These are phyloP conservation scores for Sisymbrium irio DNA, from an alignment of 345 rosid genomes.

Conservation along the genomic window DNA sequence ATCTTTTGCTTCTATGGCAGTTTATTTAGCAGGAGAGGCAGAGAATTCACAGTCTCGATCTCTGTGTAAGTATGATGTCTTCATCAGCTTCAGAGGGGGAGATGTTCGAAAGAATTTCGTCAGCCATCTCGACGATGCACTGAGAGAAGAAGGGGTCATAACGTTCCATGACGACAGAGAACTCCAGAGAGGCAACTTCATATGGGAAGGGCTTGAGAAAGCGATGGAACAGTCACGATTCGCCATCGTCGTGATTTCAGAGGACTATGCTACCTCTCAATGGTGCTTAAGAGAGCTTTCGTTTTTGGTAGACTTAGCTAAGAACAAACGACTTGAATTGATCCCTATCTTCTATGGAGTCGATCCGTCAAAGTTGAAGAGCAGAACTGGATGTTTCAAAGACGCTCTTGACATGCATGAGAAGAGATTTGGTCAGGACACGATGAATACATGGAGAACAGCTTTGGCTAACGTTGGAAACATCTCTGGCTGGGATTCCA, in stretches of 20 bases:
- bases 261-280: conserved; percentile 7
- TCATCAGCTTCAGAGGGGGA: conserved; percentile 28
- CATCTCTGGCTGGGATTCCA: conserved; percentile 29
- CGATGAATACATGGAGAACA: not conserved
- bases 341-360: conserved; percentile 15
- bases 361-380: conserved; percentile 19
- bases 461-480: conserved; percentile 15
- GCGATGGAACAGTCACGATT: conserved; percentile 6
- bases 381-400: not conserved
- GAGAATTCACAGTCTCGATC: conserved; percentile 10
- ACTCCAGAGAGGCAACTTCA: not conserved
- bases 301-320: not conserved
- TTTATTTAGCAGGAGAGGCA: no score
- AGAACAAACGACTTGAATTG: conserved; percentile 3
- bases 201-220: conserved; percentile 4
- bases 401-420: not conserved
- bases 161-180: conserved; percentile 11
- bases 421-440: not conserved
- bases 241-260: conserved; percentile 13
- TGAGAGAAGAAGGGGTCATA: conserved; percentile 2
- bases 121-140: conserved; percentile 12
- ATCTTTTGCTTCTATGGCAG: not conserved
- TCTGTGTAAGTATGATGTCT: conserved; percentile 19
- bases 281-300: conserved; percentile 30
- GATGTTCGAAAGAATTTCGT: conserved; percentile 8